Base-by-base conservation (phyloP, 805 yeast genomes). In the Huiozyma sinensis region DNA sequence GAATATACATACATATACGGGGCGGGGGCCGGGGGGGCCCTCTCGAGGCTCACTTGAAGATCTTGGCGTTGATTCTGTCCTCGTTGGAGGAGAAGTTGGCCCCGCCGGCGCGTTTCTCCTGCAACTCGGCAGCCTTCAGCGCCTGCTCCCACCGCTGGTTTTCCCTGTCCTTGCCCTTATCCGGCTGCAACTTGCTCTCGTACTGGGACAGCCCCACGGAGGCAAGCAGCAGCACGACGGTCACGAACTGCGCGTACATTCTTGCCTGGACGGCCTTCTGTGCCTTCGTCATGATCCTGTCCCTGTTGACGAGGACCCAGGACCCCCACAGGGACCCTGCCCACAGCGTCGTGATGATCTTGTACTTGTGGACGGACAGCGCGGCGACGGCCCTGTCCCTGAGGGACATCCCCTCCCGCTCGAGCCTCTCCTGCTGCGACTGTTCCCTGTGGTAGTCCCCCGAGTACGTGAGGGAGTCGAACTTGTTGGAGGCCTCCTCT, bases 251-350 rank as follows among this genome's bases (percentile, higher is more conserved):
- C 8, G 95, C 95, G 59, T 85, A 85, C 83, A 85, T 85, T 75
- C 95, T 79, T 31, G 94, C 94, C 60, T 82, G 89, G 32, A 83
- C 92, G 40, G 83, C 76, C 62, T 83, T 86, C 66, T 86, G 95
- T 5, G 92, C 66, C 50, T 71, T 73, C 44, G 85, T 75, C 81
- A 86, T 74, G 59, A 79, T 68, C 50, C 78, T 80, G 61, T 86
- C 95, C 53, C 73, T 75, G 66, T 83, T 79, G 42, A 83, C 86
- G 38, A 68, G 55, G 39, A 65, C 75, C 86, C 90, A 86, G 5
- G 94, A 81, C 1, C 88, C 95, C 52, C 72, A 83, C 68, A 84
- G 64, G 3, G 90, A 80, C 24, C 77, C 83, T 5, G 85, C 88
- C 95, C 95, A 84, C 7, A 82, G 73, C 44, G 76, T 79, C 17